phyloP scores from a whole-genome alignment of 306 rosid species.

The Glycine latifolia region DNA sequence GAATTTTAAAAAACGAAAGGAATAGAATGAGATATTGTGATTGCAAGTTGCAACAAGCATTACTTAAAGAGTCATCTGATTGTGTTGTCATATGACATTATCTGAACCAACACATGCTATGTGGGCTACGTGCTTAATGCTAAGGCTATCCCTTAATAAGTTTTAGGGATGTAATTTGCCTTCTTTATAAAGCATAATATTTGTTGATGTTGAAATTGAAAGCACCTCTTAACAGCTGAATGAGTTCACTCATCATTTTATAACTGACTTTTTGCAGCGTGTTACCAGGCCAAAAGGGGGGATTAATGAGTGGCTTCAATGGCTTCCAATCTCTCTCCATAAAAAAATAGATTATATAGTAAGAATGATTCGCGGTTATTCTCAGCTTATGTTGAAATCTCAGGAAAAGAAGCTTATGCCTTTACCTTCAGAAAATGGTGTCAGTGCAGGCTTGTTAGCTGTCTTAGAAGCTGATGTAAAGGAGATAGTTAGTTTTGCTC shows the following conservation, averaged over 20 bases:
- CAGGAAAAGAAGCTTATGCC: slow-evolving; percentile 55
- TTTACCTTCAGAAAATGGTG: slow-evolving; percentile 70
- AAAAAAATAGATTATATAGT: slow-evolving; percentile 66
- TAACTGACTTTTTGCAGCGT: slow-evolving; percentile 62
- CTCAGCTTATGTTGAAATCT: slow-evolving; percentile 53
- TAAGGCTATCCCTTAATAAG: neutral
- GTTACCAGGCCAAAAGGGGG: slow-evolving; percentile 92
- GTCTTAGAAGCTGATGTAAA: slow-evolving; percentile 87
- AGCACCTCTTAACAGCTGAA: slow-evolving; percentile 22
- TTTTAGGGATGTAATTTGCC: neutral
- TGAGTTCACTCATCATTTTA: slow-evolving; percentile 26
- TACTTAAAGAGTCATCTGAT: neutral
- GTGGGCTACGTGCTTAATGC: slow-evolving; percentile 23
- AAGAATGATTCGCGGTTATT: slow-evolving; percentile 54
- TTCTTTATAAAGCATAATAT: slow-evolving; percentile 2
- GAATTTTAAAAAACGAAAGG: neutral
- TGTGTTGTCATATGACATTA: neutral
- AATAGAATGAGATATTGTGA: slow-evolving; percentile 6
- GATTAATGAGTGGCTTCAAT: slow-evolving; percentile 84
- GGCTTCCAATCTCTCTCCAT: slow-evolving; percentile 92
- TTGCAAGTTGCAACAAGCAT: neutral
- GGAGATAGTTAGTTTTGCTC: slow-evolving; percentile 77
- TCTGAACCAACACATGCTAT: neutral
- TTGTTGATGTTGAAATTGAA: neutral
- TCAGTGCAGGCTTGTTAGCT: slow-evolving; percentile 66